These are phyloP conservation scores for Niebla homalea DNA, from an alignment of 495 filamentous ascomycete genomes.

Conservation along the genomic window DNA sequence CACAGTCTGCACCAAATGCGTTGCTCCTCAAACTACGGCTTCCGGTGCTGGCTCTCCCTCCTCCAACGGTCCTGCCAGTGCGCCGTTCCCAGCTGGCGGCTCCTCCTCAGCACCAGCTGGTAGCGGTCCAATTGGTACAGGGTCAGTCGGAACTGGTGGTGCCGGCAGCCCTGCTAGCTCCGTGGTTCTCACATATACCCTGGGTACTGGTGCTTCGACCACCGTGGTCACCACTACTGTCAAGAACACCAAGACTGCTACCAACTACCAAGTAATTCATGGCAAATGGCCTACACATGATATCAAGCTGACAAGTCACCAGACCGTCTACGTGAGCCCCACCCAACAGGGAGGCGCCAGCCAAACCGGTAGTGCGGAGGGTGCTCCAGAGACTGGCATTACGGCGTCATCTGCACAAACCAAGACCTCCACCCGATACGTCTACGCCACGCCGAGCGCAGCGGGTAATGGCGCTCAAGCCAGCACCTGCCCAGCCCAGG, in stretches of 20 bases:
- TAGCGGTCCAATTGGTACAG: not conserved
- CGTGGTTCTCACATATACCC: constrained; percentile 46
- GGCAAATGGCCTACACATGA: too few relatives aligned
- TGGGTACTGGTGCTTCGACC: constrained; percentile 38
- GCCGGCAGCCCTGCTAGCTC: constrained; percentile 15
- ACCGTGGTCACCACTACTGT: constrained; percentile 45
- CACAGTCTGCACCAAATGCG: constrained; percentile 13
- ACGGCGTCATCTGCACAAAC: not conserved
- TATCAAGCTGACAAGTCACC: not conserved
- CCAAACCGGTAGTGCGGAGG: not conserved
- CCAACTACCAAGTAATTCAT: constrained; percentile 14
- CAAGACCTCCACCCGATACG: constrained; percentile 14
- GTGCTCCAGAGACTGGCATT: too few relatives aligned
- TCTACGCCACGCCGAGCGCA: constrained; percentile 12
- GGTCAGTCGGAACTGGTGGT: not conserved
- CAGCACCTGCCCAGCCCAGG: constrained; percentile 1
- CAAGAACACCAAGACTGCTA: constrained; percentile 31
- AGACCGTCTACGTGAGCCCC: constrained; percentile 16
- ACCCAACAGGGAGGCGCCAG: not conserved
- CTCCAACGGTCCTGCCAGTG: constrained; percentile 4
- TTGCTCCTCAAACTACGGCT: constrained; percentile 5
- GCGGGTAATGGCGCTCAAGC: not conserved
- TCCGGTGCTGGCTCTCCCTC: not conserved
- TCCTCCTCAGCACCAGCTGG: not conserved
- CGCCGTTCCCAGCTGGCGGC: constrained; percentile 1